Base-by-base conservation (phyloP, 441 rosid genomes). In the Pelargonium australe region DNA sequence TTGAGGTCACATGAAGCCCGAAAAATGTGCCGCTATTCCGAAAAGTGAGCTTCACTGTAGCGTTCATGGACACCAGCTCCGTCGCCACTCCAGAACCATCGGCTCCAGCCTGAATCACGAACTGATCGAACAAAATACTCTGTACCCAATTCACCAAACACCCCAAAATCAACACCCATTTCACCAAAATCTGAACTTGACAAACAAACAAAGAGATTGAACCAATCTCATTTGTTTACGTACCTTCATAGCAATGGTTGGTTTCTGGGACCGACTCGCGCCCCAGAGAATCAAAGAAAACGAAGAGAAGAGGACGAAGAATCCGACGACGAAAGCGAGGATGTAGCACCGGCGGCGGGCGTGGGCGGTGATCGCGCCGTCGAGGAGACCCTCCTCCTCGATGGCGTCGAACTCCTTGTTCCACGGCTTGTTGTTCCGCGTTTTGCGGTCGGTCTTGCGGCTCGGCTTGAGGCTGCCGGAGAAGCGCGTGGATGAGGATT, bases 1-100 rank as follows among this genome's bases (percentile, higher is more conserved):
- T 70, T 4, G 99, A 78, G 19, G 92, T 74, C 19, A 91, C 99
- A 69, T 90, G 97, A 37, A 90, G 92, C 8, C 99, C 99, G 34
- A 95, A 95, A 78, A 95, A 95, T 7, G 97, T 88, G 75, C 96
- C 99, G 0, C 87, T 88, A 82, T 91, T 95, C 0, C 87, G 79
- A 72, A 90, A 95, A 49, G 79, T 69, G 85, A 95, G 77, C 74
- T 80, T 90, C 55, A 88, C 75, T 0, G 95, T 91, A 11, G 97
- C 85, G 66, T 91, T 91, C 73, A 90, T 80, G 0, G 86, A 77
- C 78, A 91, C 85, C 97, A 91, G 87, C 66, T 87, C 96, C 9
- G 99, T 95, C 45, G 95, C 86, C 34, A 95, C 96, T 43, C 97
- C 99, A 2, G 88, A 82, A 9, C 74, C 71, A 81, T 91, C 99